Evolutionary conservation across 1,284 basidiomycete species (phyloP).

Genomic region (Boletellus sp.): DNA sequence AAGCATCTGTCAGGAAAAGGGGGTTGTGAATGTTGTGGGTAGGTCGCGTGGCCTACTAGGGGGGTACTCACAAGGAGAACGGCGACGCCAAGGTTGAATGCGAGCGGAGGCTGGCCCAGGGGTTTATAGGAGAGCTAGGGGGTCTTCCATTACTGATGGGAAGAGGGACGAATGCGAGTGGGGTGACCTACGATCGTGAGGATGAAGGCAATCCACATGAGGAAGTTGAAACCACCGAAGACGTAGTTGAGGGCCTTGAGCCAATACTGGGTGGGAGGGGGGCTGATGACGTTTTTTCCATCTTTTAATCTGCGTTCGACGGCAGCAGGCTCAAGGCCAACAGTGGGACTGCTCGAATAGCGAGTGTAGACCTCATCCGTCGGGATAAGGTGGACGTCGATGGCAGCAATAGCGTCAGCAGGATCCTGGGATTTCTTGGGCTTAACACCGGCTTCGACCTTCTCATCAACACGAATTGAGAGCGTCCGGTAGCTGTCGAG

Average conservation of each 20-base stretch:
- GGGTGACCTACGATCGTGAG: conserved; percentile 38
- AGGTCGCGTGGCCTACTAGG: conserved; percentile 19
- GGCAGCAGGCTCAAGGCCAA: conserved; percentile 44
- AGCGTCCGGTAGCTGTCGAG: conserved; percentile 39
- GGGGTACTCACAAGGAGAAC: conserved; percentile 69
- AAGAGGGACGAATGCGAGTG: not conserved
- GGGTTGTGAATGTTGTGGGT: not conserved
- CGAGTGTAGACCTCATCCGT: conserved; percentile 42
- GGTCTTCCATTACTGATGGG: conserved; percentile 10
- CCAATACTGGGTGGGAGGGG: conserved; percentile 45
- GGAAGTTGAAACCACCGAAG: conserved; percentile 52
- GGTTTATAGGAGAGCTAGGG: conserved; percentile 44
- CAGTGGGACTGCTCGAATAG: conserved; percentile 40
- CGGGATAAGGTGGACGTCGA: conserved; percentile 46
- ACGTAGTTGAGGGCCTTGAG: conserved; percentile 49
- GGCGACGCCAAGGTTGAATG: conserved; percentile 62
- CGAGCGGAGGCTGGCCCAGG: conserved; percentile 45
- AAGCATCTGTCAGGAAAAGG: conserved; percentile 29
- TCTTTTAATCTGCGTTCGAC: conserved; percentile 40
- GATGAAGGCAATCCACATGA: conserved; percentile 51
- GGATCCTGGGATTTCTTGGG: conserved; percentile 30
- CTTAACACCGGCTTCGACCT: conserved; percentile 11
- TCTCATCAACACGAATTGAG: conserved; percentile 40
- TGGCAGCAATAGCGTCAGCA: conserved; percentile 39
- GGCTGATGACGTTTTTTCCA: conserved; percentile 48